Evolutionary conservation across 2,329 filamentous ascomycete species (phyloP), one percentile per base, ranked within the genome.

Genomic region (Penicillium crustosum): DNA sequence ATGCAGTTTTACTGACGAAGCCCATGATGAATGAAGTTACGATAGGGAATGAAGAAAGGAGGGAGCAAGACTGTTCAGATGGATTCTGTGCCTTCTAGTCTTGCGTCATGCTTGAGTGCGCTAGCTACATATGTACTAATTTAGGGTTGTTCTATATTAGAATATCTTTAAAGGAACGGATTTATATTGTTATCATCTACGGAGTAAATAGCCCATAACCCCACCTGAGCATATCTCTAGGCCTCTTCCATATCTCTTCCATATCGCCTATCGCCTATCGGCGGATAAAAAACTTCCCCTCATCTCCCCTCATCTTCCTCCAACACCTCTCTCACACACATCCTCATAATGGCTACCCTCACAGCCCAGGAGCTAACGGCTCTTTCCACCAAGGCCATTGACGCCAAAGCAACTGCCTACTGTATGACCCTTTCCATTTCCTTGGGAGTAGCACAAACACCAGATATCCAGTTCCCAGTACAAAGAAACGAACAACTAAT

Each of bases 351-450:
- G 53, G 45, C 48, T 41, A 49, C 15, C 2, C 29, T 96, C 43
- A 86, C 84, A 10, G 71, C 76, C 17, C 72, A 78, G 49, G 88
- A 96, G 73, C 84, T 96, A 71, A 73, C 80, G 58, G 78, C 80
- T 42, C 83, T 96, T 48, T 83, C 82, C 53, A 74, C 78, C 57
- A 81, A 83, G 70, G 87, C 88, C 64, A 80, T 84, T 53, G 85
- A 85, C 6, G 91, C 93, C 59, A 95, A 95, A 75, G 81, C 81
- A 2, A 83, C 80, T 53, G 92, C 93, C 36, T 96, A 97, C 79
- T 96, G 92, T 84, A 77, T 73, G 78, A 79, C 66, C 60, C 63
- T 64, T 7, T 35, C 50, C 36, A 35, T 38, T 35, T 39, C 15
- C 33, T 12, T 19, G 15, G 1, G 19, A 29, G 23, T 10, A 35